These are phyloP conservation scores for Paramyrothecium sp. DNA, from an alignment of 2,329 filamentous ascomycete species.

Conservation along the genomic window DNA sequence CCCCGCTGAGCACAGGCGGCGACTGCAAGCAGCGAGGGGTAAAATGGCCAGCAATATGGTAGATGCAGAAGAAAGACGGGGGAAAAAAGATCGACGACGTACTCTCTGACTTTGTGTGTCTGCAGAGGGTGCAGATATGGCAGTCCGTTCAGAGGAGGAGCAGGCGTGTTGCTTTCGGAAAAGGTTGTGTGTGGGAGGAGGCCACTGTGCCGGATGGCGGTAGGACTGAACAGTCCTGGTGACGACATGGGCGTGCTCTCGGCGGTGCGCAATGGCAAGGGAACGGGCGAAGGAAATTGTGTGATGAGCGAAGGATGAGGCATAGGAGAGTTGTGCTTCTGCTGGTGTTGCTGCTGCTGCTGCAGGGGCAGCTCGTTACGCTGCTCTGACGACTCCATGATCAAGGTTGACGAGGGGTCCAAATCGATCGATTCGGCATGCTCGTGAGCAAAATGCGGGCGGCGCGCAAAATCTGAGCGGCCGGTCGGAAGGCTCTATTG, in stretches of 20 bases:
- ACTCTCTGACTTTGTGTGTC: conserved; percentile 74
- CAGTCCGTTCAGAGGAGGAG: conserved; percentile 46
- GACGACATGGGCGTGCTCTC: conserved; percentile 60
- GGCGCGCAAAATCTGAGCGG: conserved; percentile 1
- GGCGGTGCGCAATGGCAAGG: conserved; percentile 46
- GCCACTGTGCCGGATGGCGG: conserved; percentile 38
- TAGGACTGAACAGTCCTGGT: conserved; percentile 60
- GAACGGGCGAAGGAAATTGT: conserved; percentile 31
- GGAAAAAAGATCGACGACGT: no score
- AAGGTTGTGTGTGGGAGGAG: conserved; percentile 36
- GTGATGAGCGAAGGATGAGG: conserved; percentile 26
- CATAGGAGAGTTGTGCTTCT: conserved; percentile 16
- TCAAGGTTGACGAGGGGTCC: conserved; percentile 17
- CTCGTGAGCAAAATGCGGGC: conserved; percentile 5
- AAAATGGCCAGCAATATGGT: not conserved
- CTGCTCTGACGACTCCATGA: conserved; percentile 25
- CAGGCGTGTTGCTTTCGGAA: conserved; percentile 55
- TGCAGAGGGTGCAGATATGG: conserved; percentile 71
- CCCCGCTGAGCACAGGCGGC: not conserved
- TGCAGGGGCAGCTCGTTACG: conserved; percentile 17
- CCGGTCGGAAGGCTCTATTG: not conserved
- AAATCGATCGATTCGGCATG: conserved; percentile 23
- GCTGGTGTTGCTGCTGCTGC: conserved; percentile 4
- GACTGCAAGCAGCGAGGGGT: not conserved
- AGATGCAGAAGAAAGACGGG: no score